Conservation (phyloP, 306 rosid species). For the Inga leiocalycina region DNA sequence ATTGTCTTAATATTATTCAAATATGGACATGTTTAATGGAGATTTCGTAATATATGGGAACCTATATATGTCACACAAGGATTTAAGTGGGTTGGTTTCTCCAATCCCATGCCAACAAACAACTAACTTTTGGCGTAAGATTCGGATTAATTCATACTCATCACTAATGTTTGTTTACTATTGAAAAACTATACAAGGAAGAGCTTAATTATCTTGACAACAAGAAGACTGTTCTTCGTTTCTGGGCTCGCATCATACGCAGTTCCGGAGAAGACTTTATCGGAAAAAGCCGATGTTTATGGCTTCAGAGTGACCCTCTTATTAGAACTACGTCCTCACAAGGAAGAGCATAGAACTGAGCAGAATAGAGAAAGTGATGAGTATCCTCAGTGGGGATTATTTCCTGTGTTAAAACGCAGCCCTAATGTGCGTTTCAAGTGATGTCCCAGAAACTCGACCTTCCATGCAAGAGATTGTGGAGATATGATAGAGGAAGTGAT, state of each 20-base stretch:
- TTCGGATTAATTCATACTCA: too few relatives aligned
- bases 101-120: too few relatives aligned
- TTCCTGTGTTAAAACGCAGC: conserved; percentile 40
- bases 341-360: conserved; percentile 60
- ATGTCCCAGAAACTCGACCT: conserved; percentile 61
- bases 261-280: conserved; percentile 60
- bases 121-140: too few relatives aligned
- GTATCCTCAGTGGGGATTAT: conserved; percentile 46
- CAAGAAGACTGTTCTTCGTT: conserved; percentile 34
- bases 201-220: not conserved
- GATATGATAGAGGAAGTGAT: conserved; percentile 52
- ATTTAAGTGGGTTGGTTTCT: too few relatives aligned
- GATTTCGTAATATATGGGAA: not conserved
- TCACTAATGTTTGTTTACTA: too few relatives aligned
- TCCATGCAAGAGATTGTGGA: conserved; percentile 46
- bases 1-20: too few relatives aligned
- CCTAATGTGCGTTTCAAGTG: conserved; percentile 58
- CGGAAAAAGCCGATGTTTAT: conserved; percentile 66
- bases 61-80: too few relatives aligned
- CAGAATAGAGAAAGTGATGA: conserved; percentile 46
- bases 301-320: conserved; percentile 73
- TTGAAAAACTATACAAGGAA: too few relatives aligned
- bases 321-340: conserved; percentile 52
- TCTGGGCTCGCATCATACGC: conserved; percentile 51
- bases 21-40: not conserved